Conservation (phyloP, 331 rosid genomes). For the Ulmus americana region DNA sequence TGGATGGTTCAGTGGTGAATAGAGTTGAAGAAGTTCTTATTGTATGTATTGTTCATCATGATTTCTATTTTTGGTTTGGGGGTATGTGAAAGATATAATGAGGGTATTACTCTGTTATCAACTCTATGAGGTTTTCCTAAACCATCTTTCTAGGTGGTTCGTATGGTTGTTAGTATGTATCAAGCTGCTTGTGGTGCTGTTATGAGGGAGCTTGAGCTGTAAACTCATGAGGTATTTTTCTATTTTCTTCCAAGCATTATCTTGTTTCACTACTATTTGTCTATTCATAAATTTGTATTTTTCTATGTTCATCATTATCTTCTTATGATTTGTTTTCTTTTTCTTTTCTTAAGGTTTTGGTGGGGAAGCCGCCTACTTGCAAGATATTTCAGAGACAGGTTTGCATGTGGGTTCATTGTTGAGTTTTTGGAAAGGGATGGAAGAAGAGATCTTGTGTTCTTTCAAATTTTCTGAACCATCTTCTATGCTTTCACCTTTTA, state of each 20-base stretch:
- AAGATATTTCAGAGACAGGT: constrained; percentile 85
- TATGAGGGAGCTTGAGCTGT: constrained; percentile 94
- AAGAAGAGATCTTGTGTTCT: not conserved
- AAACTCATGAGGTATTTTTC: constrained; percentile 81
- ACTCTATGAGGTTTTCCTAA: too few relatives aligned
- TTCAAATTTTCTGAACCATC: constrained; percentile 7
- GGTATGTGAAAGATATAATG: too few relatives aligned
- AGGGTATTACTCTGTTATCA: too few relatives aligned
- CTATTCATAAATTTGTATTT: not conserved
- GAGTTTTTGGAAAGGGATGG: not conserved
- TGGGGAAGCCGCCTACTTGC: constrained; percentile 77
- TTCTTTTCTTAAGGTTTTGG: constrained; percentile 52
- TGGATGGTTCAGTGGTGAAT: too few relatives aligned
- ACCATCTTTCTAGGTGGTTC: constrained; percentile 78
- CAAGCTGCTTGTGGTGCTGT: constrained; percentile 99
- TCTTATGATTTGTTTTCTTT: not conserved
- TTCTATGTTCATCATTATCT: not conserved
- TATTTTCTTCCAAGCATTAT: constrained; percentile 2
- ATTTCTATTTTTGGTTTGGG: too few relatives aligned
- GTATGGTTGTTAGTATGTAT: constrained; percentile 96
- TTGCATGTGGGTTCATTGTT: constrained; percentile 16
- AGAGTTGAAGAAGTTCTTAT: too few relatives aligned
- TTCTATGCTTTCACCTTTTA: constrained; percentile 29
- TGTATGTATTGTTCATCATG: too few relatives aligned
- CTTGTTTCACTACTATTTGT: not conserved